These are phyloP conservation scores for Lenwebbia sp. DNA, from an alignment of 345 rosid species.

Conservation along the genomic window DNA sequence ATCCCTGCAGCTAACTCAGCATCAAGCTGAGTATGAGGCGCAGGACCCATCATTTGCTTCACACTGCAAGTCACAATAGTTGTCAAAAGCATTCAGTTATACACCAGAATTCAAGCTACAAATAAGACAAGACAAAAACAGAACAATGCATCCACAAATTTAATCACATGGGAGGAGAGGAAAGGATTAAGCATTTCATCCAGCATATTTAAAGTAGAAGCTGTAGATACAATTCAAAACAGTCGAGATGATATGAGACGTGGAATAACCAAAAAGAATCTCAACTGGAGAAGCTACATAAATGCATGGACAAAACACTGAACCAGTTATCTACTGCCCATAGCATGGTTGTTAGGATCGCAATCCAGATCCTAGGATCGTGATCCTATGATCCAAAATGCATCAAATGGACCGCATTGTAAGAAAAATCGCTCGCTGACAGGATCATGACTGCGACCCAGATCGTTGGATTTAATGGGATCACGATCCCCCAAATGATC, in stretches of 20 bases:
- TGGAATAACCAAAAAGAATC: background rate
- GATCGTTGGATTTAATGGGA: background rate
- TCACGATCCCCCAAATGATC: background rate
- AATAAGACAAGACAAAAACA: background rate
- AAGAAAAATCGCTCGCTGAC: background rate
- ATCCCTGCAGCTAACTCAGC: constrained; percentile 91
- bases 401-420: background rate
- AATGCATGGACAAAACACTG: background rate
- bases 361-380: background rate
- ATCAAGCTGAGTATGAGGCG: constrained; percentile 89
- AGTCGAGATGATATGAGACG: background rate
- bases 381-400: background rate
- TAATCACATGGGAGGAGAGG: background rate
- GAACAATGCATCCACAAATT: background rate
- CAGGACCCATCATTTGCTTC: constrained; percentile 67
- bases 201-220: background rate
- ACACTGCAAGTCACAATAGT: constrained; percentile 24
- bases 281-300: background rate
- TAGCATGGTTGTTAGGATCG: background rate
- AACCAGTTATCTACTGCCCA: background rate
- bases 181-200: background rate
- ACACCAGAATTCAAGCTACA: background rate
- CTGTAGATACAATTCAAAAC: background rate
- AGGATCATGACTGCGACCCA: background rate
- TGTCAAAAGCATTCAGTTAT: background rate